Conservation (phyloP, 257 asterid genomes). For the Schizonepeta tenuifolia region DNA sequence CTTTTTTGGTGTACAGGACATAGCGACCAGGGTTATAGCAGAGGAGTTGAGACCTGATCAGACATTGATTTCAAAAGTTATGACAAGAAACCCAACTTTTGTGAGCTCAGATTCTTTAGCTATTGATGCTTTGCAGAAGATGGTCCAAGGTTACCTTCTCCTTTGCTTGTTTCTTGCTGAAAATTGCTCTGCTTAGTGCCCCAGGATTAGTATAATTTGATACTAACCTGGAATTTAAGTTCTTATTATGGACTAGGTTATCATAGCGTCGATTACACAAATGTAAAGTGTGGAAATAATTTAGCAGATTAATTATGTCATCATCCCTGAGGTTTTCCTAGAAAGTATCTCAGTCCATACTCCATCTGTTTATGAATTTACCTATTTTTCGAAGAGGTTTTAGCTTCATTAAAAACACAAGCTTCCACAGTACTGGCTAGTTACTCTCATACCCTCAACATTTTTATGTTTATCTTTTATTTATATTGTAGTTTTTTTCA, state of each 20-base stretch:
- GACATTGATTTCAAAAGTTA: conserved; percentile 81
- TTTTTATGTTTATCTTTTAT: not conserved
- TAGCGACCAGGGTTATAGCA: conserved; percentile 93
- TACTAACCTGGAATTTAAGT: not conserved
- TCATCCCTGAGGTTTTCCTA: not conserved
- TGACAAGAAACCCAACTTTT: conserved; percentile 95
- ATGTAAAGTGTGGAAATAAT: not conserved
- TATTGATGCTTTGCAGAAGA: conserved; percentile 97
- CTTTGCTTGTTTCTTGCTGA: conserved; percentile 14
- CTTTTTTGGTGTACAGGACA: conserved; percentile 57
- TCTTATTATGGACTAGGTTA: not conserved
- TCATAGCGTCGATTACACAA: no score
- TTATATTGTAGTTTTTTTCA: conserved; percentile 13
- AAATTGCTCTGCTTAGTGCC: conserved; percentile 9
- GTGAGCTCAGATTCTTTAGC: conserved; percentile 90
- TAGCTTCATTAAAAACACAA: not conserved
- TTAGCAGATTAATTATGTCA: conserved; percentile 11
- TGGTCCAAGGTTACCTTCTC: conserved; percentile 85
- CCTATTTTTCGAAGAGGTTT: not conserved
- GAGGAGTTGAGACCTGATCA: conserved; percentile 96
- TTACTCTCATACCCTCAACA: not conserved
- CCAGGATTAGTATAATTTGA: conserved; percentile 9
- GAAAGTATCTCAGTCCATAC: not conserved
- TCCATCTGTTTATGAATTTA: not conserved
- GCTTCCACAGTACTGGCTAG: not conserved